These are phyloP conservation scores for Luffa acutangula DNA, from an alignment of 306 rosid genomes.

Conservation along the genomic window DNA sequence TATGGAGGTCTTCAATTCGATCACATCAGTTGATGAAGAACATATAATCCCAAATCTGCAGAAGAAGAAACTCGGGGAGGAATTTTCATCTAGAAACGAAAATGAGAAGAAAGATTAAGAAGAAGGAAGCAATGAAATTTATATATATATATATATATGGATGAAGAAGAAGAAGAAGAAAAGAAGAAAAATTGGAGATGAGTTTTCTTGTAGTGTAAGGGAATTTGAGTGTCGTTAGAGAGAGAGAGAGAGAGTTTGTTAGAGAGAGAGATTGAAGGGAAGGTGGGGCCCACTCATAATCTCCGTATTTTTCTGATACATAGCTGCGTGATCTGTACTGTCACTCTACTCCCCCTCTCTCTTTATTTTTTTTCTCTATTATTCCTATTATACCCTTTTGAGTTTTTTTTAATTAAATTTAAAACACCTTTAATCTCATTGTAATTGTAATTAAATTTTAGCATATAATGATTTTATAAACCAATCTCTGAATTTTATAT, in stretches of 20 bases:
- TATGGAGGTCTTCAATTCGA: background rate
- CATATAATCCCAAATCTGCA: background rate
- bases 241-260: slow-evolving; percentile 15
- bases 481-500: too few relatives aligned
- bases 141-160: background rate
- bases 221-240: background rate
- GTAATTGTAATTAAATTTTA: too few relatives aligned
- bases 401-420: background rate
- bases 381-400: background rate
- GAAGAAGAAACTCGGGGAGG: background rate
- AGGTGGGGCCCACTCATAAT: slow-evolving; percentile 23
- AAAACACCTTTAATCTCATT: too few relatives aligned
- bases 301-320: slow-evolving; percentile 8
- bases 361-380: background rate
- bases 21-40: background rate
- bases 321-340: slow-evolving; percentile 4
- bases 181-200: background rate
- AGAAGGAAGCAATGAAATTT: background rate
- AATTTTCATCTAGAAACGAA: background rate
- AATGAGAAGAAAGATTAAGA: background rate
- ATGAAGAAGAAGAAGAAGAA: background rate
- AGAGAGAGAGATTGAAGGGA: slow-evolving; percentile 21
- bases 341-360: background rate
- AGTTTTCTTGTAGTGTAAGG: background rate
- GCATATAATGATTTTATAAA: too few relatives aligned